phyloP scores from a whole-genome alignment of 2,329 filamentous ascomycete species.

The Aspergillus sclerotialis region DNA sequence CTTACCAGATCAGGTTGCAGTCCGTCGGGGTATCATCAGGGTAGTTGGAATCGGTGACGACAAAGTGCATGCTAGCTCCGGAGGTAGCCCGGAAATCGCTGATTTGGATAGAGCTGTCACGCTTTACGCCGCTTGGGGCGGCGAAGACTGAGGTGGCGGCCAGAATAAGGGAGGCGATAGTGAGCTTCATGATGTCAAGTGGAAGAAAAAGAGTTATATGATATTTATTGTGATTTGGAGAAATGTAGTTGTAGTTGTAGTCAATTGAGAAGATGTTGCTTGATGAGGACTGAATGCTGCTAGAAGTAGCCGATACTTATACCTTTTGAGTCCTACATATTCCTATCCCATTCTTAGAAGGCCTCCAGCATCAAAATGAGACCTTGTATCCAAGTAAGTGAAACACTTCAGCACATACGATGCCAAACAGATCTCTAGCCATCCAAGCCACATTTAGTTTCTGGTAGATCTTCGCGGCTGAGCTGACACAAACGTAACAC shows the following conservation, averaged over 20 bases:
- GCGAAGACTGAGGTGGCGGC: slow-evolving; percentile 11
- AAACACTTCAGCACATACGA: not conserved
- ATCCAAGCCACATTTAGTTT: not conserved
- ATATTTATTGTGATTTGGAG: too few relatives aligned
- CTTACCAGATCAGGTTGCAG: slow-evolving; percentile 18
- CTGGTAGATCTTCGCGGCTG: not conserved
- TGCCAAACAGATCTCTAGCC: not conserved
- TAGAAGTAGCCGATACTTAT: not conserved
- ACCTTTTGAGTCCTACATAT: not conserved
- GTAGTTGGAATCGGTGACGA: slow-evolving; percentile 16
- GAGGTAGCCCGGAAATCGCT: slow-evolving; percentile 9
- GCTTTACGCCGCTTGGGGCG: slow-evolving; percentile 3
- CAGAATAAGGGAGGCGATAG: slow-evolving; percentile 8
- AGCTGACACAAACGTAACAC: not conserved
- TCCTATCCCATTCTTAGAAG: not conserved
- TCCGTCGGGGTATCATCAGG: slow-evolving; percentile 17
- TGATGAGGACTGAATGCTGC: not conserved
- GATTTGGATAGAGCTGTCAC: slow-evolving; percentile 5
- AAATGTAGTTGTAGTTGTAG: not conserved
- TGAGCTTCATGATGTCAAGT: slow-evolving; percentile 12
- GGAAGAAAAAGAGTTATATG: not conserved
- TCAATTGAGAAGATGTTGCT: too few relatives aligned
- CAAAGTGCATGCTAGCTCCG: slow-evolving; percentile 12
- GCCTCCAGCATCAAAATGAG: not conserved
- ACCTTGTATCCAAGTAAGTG: too few relatives aligned